Percentiles rank a stretch among this genome's conserved stretches.
These are phyloP conservation scores for Pythium aphanidermatum DNA, from an alignment of 352 stramenopile species.

Conservation along the genomic window DNA sequence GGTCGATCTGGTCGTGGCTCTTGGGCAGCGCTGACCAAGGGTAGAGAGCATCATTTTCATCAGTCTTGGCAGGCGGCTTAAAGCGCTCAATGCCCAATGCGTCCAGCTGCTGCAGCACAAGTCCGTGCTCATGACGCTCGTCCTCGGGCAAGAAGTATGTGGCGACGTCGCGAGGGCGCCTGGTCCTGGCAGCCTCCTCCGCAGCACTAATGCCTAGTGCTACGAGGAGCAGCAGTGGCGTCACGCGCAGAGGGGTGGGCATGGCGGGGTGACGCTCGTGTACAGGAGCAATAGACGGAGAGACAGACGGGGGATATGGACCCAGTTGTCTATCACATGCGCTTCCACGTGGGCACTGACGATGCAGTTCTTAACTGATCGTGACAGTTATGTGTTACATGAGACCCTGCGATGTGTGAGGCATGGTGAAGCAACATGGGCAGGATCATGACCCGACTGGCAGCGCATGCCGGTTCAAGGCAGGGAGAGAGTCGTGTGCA, in stretches of 20 bases:
- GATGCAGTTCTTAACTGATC: too few relatives aligned
- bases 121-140: slow-evolving; percentile 24
- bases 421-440: too few relatives aligned
- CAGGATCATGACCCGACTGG: too few relatives aligned
- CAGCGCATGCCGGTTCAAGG: too few relatives aligned
- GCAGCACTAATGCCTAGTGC: background rate
- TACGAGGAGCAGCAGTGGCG: slow-evolving; percentile 4
- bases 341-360: too few relatives aligned
- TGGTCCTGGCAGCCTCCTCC: background rate
- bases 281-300: background rate
- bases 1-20: slow-evolving; percentile 46
- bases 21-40: slow-evolving; percentile 37
- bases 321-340: too few relatives aligned
- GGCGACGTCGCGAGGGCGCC: slow-evolving; percentile 18
- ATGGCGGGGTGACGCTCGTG: background rate
- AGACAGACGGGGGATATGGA: background rate
- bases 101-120: slow-evolving; percentile 45
- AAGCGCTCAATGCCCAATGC: slow-evolving; percentile 50
- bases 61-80: slow-evolving; percentile 10
- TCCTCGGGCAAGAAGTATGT: slow-evolving; percentile 51
- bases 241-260: background rate
- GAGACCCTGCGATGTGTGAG: too few relatives aligned
- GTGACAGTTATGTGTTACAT: too few relatives aligned
- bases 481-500: too few relatives aligned
- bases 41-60: slow-evolving; percentile 11